Conservation (phyloP, 2,329 filamentous ascomycete genomes). For the Pseudogymnoascus sp. region DNA sequence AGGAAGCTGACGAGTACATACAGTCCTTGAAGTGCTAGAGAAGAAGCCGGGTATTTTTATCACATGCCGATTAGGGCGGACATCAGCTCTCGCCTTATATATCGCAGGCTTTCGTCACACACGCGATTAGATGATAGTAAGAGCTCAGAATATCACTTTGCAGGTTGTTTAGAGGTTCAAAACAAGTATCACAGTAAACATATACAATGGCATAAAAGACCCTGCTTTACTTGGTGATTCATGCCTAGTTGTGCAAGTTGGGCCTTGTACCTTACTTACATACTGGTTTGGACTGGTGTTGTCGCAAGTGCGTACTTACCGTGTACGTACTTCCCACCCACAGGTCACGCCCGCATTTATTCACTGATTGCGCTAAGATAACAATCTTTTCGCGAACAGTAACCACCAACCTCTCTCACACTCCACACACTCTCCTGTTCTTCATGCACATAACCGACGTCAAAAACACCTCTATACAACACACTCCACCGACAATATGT, state of each 20-base stretch:
- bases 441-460: conserved; percentile 6
- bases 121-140: background rate
- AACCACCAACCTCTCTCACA: background rate
- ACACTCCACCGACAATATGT: background rate
- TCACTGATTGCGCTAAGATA: conserved; percentile 9
- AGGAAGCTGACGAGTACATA: conserved; percentile 1
- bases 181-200: conserved; percentile 2
- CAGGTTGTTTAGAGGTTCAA: background rate
- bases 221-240: background rate
- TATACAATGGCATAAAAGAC: background rate
- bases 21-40: background rate
- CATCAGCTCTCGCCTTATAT: background rate
- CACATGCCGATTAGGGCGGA: conserved; percentile 1
- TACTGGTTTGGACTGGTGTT: conserved; percentile 4
- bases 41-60: background rate
- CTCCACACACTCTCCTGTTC: background rate
- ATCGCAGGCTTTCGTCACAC: background rate
- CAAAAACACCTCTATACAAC: background rate
- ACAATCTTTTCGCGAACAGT: conserved; percentile 4
- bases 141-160: background rate
- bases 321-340: background rate
- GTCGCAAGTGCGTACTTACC: background rate
- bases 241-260: background rate
- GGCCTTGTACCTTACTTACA: conserved; percentile 1
- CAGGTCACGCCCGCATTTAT: conserved; percentile 4